Evolutionary conservation across 345 rosid genomes (phyloP), one percentile per base, ranked within the genome.

Genomic region (Populus ilicifolia): DNA sequence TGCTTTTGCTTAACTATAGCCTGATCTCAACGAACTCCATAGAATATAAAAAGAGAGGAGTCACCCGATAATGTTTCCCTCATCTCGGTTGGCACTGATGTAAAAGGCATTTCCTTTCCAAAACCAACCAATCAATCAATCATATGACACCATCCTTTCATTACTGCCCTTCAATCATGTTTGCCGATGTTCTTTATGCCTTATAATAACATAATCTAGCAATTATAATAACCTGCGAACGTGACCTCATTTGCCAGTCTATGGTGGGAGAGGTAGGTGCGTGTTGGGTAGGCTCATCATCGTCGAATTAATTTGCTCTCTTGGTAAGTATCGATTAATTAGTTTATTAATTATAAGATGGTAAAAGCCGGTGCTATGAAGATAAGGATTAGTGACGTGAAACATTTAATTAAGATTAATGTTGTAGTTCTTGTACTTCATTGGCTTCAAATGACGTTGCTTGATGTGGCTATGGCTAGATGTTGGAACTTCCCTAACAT

Each of bases 311-410:
- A 0, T 33, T 52, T 6, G 1, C 56, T 18, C 56, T 16, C 54
- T 1, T 48, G 54, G 6, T 48, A 17, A 17, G 2, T 48, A 48
- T 17, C 21, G 16, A 1, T 62, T 62, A 3, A 25, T 62, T 62
- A 62, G 0, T 25, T 11, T 13, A 62, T 25, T 66, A 0, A 33
- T 21, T 18, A 50, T 48, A 50, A 50, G 18, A 50, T 6, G 21
- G n/a, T 17, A 18, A 50, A 6, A 50, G 56, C 21, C 27, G 76
- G 59, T 72, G 78, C 62, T 68, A 13, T 27, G 36, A 59, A 67
- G 79, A 81, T 77, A 81, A 81, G 77, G 75, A 70, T 74, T 27
- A 25, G 41, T 11, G 43, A 18, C 18, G 33, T 68, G 75, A 33
- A 35, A 20, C 63, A 43, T 11, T 41, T 71, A 18, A 25, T 30